Conservation (phyloP, 2,329 filamentous ascomycete species). For the Fusarium nygamai region DNA sequence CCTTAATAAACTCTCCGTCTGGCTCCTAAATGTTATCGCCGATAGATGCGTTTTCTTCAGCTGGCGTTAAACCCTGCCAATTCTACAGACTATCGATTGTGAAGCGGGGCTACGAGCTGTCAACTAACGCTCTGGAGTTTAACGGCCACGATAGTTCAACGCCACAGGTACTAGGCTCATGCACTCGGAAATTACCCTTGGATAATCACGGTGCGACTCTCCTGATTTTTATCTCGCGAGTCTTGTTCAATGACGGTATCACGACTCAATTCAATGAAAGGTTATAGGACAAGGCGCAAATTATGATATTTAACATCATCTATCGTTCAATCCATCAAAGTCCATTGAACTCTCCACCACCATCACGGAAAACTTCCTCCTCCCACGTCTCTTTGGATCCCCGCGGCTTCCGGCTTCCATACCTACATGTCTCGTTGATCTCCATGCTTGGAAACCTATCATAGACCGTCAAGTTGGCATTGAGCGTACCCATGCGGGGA, state of each 20-base stretch:
- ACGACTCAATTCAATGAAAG: too few relatives aligned
- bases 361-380: slow-evolving; percentile 3
- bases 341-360: background rate
- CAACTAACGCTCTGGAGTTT: background rate
- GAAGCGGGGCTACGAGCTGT: background rate
- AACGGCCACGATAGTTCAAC: background rate
- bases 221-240: background rate
- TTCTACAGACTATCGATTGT: background rate
- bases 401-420: background rate
- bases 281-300: fast-evolving
- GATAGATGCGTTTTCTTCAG: background rate
- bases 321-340: background rate
- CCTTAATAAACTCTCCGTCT: background rate
- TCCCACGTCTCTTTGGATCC: background rate
- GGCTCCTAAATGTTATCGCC: background rate
- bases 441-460: background rate
- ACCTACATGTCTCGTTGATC: background rate
- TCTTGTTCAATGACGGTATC: too few relatives aligned
- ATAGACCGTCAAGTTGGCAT: background rate
- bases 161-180: background rate
- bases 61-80: background rate
- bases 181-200: background rate
- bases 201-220: background rate
- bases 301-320: too few relatives aligned
- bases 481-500: background rate